Percentiles rank a stretch among this genome's conserved stretches.
Conservation (phyloP, 257 asterid species). For the Salvia miltiorrhiza region DNA sequence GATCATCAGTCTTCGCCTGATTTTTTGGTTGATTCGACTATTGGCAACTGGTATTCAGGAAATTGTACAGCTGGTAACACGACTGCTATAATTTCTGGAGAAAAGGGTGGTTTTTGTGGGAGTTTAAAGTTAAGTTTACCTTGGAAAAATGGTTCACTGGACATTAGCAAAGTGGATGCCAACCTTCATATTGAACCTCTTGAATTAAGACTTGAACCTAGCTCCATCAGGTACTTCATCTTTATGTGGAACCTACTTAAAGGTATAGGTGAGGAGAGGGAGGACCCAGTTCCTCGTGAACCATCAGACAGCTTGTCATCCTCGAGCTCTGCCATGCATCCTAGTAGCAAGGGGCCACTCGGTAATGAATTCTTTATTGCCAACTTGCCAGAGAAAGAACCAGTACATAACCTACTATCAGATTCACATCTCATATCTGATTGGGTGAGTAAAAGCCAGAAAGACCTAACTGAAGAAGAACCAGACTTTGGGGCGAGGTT, state of each 20-base stretch:
- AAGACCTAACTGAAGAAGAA: constrained; percentile 46
- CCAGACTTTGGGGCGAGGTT: constrained; percentile 97
- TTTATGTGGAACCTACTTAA: constrained; percentile 61
- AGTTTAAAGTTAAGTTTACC: constrained; percentile 74
- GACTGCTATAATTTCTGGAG: constrained; percentile 62
- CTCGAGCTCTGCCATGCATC: constrained; percentile 37
- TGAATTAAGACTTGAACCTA: constrained; percentile 71
- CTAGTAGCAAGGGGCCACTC: constrained; percentile 34
- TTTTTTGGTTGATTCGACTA: constrained; percentile 36
- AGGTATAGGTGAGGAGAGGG: constrained; percentile 38
- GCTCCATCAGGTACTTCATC: constrained; percentile 54
- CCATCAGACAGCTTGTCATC: constrained; percentile 38
- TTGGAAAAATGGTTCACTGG: constrained; percentile 92
- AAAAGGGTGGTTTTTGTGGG: constrained; percentile 85
- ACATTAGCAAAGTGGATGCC: constrained; percentile 79
- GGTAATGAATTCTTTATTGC: constrained; percentile 35
- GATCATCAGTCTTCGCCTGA: constrained; percentile 41
- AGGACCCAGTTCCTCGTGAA: constrained; percentile 29
- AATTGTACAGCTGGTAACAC: constrained; percentile 42
- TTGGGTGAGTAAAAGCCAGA: constrained; percentile 70
- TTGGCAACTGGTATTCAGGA: constrained; percentile 46
- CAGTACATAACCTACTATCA: constrained; percentile 51
- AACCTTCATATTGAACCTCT: constrained; percentile 77
- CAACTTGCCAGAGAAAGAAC: constrained; percentile 49
- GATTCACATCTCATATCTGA: constrained; percentile 89